These are phyloP conservation scores for Blastocystis sp. DNA, from an alignment of 352 stramenopile species.

Conservation along the genomic window DNA sequence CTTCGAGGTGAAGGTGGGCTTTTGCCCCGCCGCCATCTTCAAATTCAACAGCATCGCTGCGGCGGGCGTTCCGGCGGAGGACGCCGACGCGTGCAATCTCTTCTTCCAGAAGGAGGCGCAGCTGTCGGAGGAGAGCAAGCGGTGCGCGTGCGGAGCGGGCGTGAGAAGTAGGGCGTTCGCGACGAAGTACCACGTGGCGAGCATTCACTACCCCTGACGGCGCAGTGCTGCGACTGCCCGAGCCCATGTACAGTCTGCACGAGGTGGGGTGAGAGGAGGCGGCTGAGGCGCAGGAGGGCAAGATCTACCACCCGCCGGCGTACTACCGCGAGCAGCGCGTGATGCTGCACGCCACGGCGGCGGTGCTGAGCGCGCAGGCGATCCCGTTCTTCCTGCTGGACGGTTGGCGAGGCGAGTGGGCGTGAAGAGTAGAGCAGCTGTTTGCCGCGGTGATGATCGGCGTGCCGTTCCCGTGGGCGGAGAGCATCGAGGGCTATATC, in stretches of 20 bases:
- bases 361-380: not conserved
- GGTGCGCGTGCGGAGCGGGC: not conserved
- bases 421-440: constrained; percentile 13
- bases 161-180: constrained; percentile 27
- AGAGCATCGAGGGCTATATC: constrained; percentile 61
- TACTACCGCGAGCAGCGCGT: constrained; percentile 24
- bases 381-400: constrained; percentile 37
- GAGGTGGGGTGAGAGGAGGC: not conserved
- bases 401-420: not conserved
- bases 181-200: constrained; percentile 29
- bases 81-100: constrained; percentile 7
- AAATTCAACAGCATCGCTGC: constrained; percentile 18
- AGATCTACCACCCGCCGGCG: constrained; percentile 17
- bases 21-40: constrained; percentile 29
- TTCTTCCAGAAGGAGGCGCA: constrained; percentile 1
- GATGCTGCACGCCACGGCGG: constrained; percentile 1
- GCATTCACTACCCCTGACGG: constrained; percentile 16
- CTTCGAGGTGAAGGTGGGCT: constrained; percentile 52
- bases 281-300: not conserved
- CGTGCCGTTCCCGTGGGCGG: constrained; percentile 54
- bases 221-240: not conserved
- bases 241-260: constrained; percentile 23
- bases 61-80: not conserved
- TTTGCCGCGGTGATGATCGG: constrained; percentile 40
- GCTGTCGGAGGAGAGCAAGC: constrained; percentile 38